Base-by-base conservation (phyloP, 106 monocot genomes). In the Triglochin maritima region DNA sequence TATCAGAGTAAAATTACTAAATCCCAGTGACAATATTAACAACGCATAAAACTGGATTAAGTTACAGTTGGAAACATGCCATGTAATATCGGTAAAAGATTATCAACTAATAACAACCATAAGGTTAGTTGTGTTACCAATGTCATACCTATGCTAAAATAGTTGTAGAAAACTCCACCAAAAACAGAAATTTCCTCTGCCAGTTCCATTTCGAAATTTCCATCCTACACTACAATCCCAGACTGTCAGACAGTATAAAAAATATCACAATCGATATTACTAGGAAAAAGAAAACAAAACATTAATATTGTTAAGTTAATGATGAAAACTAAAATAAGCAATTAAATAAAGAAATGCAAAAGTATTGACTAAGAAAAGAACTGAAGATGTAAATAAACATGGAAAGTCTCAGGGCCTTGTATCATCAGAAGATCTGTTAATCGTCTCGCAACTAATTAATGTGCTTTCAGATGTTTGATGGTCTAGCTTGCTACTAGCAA, bases 81-180 rank as follows among this genome's bases (percentile, higher is more conserved):
- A 29, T 0, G 29, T 29, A 29, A 29, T 29, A 29, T 29, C 29
- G 29, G 29, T 29, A 29, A 29, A 29, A 1, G 1, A 29, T 29
- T 29, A 29, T 29, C 29, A 29, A 29, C 29, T 29, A 29, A 29
- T 29, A 29, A 29, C 29, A 29, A 29, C 29, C 29, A 29, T 29
- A 29, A 29, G 29, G 29, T 29, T 29, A 29, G 29, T 29, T 29
- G 29, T 29, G 29, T 29, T 29, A 29, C 6, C 52, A 72, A 69
- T 15, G 47, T 9, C 51, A 47, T 69, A 79, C 79, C 79, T 74
- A 79, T 74, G 62, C 79, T 79, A 51, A 70, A 79, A 51, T 79
- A 79, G 57, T 79, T 79, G 57, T 79, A 79, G 17, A 79, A 79
- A 17, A 74, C 74, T 70, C 79, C 79, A 6, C 64, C 70, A 65